Evolutionary conservation across 768 basidiomycete genomes (phyloP).

Genomic region (Termitomyces sp.): DNA sequence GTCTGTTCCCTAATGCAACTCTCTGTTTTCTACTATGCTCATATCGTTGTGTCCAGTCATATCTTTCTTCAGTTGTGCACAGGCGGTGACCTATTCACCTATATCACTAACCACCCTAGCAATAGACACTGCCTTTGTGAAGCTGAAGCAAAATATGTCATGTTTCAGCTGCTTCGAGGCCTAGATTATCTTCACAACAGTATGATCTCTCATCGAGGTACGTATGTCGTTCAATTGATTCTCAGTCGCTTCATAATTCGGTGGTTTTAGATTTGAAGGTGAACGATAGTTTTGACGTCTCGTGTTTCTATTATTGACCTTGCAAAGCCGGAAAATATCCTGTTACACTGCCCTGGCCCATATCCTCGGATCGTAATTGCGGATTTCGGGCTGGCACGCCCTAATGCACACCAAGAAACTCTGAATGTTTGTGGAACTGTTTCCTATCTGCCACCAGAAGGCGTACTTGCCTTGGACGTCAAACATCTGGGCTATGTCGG

Average conservation of each 20-base stretch:
- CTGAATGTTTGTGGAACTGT: slow-evolving; percentile 86
- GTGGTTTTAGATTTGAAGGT: slow-evolving; percentile 17
- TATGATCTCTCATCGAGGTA: slow-evolving; percentile 77
- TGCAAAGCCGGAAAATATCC: slow-evolving; percentile 74
- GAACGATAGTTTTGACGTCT: neutral
- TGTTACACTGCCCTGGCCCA: slow-evolving; percentile 71
- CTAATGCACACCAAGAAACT: slow-evolving; percentile 74
- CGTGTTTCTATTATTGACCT: neutral
- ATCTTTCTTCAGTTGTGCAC: slow-evolving; percentile 85
- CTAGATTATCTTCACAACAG: slow-evolving; percentile 65
- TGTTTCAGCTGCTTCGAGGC: slow-evolving; percentile 72
- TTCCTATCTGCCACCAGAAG: slow-evolving; percentile 82
- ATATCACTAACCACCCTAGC: slow-evolving; percentile 59
- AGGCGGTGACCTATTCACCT: slow-evolving; percentile 84
- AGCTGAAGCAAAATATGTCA: slow-evolving; percentile 80
- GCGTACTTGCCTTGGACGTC: slow-evolving; percentile 71
- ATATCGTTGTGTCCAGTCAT: slow-evolving; percentile 36
- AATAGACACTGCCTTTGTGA: slow-evolving; percentile 53
- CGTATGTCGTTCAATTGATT: neutral
- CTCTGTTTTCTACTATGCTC: neutral
- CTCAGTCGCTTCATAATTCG: neutral
- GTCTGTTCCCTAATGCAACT: slow-evolving; percentile 22
- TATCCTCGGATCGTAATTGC: slow-evolving; percentile 83
- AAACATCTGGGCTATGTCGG: slow-evolving; percentile 64
- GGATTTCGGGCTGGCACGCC: slow-evolving; percentile 81